Base-by-base conservation (phyloP, 352 stramenopile genomes). In the Globisporangium canariense region DNA sequence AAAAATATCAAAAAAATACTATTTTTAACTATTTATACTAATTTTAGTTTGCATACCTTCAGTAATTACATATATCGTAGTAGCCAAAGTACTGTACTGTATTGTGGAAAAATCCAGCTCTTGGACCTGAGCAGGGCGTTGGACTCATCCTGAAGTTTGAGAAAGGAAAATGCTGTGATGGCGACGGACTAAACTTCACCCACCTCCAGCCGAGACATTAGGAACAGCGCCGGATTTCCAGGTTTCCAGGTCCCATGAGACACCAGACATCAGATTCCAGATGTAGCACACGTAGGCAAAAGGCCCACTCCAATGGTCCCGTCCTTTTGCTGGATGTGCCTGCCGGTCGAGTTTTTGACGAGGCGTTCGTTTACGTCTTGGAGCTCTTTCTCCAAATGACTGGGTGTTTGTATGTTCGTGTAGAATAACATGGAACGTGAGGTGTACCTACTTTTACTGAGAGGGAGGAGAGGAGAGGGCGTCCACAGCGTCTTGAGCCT, bases 391-490 rank as follows among this genome's bases (percentile, higher is more conserved):
- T 14, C 43, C 43, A 49, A 22, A 9, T 22, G 43, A 49, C 43
- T 49, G 4, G 1, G 0, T 22, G 18, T 20, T 49, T 49, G 43
- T 49, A 49, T 11, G 18, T 6, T 2, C 5, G 6, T 11, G 40
- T 46, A 46, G 40, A 46, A 46, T 8, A 36, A 60, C 10, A n/a
- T 38, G 32, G 5, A 22, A 49, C 49, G 7, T 9, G 32, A 8
- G 51, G 55, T 60, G 38, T 40, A 51, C 38, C 55, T 50, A 51
- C 54, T 40, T 60, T 11, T 4, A 22, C 32, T 5, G 32, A 36
- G 32, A 36, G 10, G 41, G 41, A 46, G 16, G 16, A 22, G 41
- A 47, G 41, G 36, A 22, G 16, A 13, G 13, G 16, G 43, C 18
- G 43, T 49, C 18, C 20, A 49, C 43, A 49, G 13, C 3, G 5